Evolutionary conservation across 2,329 filamentous ascomycete species (phyloP).

Genomic region (Botrytis hyacinthi): DNA sequence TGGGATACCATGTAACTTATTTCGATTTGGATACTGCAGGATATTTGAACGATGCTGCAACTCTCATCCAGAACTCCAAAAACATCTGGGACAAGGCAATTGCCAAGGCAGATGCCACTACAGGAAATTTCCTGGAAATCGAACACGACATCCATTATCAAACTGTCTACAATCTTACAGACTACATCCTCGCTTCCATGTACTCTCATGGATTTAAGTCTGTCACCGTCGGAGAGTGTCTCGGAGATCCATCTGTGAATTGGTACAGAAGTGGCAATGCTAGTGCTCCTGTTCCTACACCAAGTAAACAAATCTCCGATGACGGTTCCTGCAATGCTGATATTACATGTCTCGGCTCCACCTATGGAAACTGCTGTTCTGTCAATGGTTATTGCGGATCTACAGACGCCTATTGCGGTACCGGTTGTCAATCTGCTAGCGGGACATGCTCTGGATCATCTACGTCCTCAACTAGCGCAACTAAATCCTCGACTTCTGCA

Average conservation of each 20-base stretch:
- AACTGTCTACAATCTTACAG: slow-evolving; percentile 40
- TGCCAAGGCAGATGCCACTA: slow-evolving; percentile 23
- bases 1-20: slow-evolving; percentile 49
- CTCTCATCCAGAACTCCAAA: slow-evolving; percentile 48
- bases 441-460: slow-evolving; percentile 17
- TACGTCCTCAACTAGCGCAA: not conserved
- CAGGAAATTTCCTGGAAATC: slow-evolving; percentile 47
- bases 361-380: slow-evolving; percentile 26
- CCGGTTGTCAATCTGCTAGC: slow-evolving; percentile 22
- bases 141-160: slow-evolving; percentile 45
- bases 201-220: slow-evolving; percentile 40
- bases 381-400: slow-evolving; percentile 25
- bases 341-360: slow-evolving; percentile 25
- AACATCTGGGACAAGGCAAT: slow-evolving; percentile 40
- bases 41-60: slow-evolving; percentile 46
- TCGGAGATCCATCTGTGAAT: slow-evolving; percentile 44
- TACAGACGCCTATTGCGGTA: slow-evolving; percentile 25
- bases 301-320: slow-evolving; percentile 16
- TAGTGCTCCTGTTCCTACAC: slow-evolving; percentile 9
- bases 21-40: slow-evolving; percentile 49
- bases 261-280: slow-evolving; percentile 43
- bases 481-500: slow-evolving; percentile 15
- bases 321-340: slow-evolving; percentile 26
- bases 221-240: slow-evolving; percentile 49
- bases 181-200: slow-evolving; percentile 40